phyloP scores from a whole-genome alignment of 2,329 filamentous ascomycete genomes.

The Trichoderma guizhouense region DNA sequence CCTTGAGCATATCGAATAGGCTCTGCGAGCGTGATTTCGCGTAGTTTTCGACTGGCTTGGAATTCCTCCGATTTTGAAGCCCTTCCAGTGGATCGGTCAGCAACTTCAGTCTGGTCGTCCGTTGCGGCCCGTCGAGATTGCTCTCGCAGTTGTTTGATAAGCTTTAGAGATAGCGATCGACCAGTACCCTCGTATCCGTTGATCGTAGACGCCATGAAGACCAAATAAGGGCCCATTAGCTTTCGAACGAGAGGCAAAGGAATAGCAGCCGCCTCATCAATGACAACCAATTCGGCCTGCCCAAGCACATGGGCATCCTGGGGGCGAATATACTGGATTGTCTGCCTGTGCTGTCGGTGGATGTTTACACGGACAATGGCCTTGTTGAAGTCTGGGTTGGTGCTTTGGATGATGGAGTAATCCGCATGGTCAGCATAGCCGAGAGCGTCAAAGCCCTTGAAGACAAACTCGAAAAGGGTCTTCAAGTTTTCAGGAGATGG shows the following conservation, averaged over 20 bases:
- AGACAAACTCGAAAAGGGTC: constrained; percentile 95
- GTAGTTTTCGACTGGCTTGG: constrained; percentile 70
- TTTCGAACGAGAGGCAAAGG: constrained; percentile 89
- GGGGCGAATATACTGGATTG: constrained; percentile 96
- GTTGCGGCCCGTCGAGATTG: constrained; percentile 70
- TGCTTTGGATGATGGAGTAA: constrained; percentile 97
- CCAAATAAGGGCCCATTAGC: constrained; percentile 92
- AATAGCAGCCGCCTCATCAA: constrained; percentile 96
- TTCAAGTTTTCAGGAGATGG: constrained; percentile 98
- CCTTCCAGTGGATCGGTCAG: constrained; percentile 77
- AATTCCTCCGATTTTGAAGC: constrained; percentile 61
- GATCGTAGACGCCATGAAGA: constrained; percentile 99
- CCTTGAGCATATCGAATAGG: constrained; percentile 92
- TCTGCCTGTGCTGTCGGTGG: constrained; percentile 90
- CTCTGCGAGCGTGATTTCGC: constrained; percentile 89
- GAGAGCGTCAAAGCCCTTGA: constrained; percentile 95
- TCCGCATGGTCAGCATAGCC: constrained; percentile 93
- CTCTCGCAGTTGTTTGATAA: constrained; percentile 94
- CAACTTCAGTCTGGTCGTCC: constrained; percentile 59
- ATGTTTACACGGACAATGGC: constrained; percentile 96
- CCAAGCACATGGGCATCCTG: constrained; percentile 94
- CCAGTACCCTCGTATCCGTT: constrained; percentile 98
- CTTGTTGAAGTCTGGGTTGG: constrained; percentile 98
- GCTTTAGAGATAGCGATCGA: constrained; percentile 87
- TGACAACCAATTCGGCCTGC: constrained; percentile 91